Evolutionary conservation across 768 basidiomycete species (phyloP).

Genomic region (Kwoniella dejecticola): DNA sequence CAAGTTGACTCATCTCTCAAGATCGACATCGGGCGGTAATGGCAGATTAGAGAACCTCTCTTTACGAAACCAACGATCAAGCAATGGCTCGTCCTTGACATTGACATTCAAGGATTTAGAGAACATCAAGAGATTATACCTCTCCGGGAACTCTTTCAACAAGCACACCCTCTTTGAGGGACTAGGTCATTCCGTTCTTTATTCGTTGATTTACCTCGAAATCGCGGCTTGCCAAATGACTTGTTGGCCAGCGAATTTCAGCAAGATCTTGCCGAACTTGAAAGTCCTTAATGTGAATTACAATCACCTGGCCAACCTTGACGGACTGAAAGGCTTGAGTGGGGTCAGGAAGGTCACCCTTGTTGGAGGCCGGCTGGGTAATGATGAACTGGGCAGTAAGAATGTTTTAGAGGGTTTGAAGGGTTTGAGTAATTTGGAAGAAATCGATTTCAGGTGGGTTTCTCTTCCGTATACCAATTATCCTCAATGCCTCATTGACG

Average conservation of each 20-base stretch:
- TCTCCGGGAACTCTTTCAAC: slow-evolving; percentile 73
- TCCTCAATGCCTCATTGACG: no score
- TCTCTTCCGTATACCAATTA: no score
- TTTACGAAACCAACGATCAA: slow-evolving; percentile 74
- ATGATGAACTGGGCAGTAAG: slow-evolving; percentile 62
- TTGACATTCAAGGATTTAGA: slow-evolving; percentile 64
- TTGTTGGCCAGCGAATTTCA: slow-evolving; percentile 68
- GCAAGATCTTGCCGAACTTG: slow-evolving; percentile 72
- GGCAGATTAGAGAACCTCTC: slow-evolving; percentile 83
- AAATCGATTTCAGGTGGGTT: slow-evolving; percentile 84
- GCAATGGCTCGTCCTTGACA: not conserved
- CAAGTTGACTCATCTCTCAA: slow-evolving; percentile 41
- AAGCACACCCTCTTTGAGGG: no score
- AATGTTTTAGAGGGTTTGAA: slow-evolving; percentile 71
- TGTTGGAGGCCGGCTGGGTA: slow-evolving; percentile 71
- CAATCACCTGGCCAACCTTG: slow-evolving; percentile 77
- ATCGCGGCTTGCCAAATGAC: slow-evolving; percentile 82
- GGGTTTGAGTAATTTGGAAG: slow-evolving; percentile 76
- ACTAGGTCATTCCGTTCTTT: slow-evolving; percentile 63
- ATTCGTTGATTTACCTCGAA: slow-evolving; percentile 89
- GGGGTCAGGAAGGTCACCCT: slow-evolving; percentile 80
- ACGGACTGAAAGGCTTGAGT: slow-evolving; percentile 70
- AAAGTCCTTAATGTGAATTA: slow-evolving; percentile 93
- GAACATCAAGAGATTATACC: slow-evolving; percentile 90
- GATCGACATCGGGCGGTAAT: slow-evolving; percentile 38